These are phyloP conservation scores for Suillus fuscotomentosus DNA, from an alignment of 768 basidiomycete genomes.

Conservation along the genomic window DNA sequence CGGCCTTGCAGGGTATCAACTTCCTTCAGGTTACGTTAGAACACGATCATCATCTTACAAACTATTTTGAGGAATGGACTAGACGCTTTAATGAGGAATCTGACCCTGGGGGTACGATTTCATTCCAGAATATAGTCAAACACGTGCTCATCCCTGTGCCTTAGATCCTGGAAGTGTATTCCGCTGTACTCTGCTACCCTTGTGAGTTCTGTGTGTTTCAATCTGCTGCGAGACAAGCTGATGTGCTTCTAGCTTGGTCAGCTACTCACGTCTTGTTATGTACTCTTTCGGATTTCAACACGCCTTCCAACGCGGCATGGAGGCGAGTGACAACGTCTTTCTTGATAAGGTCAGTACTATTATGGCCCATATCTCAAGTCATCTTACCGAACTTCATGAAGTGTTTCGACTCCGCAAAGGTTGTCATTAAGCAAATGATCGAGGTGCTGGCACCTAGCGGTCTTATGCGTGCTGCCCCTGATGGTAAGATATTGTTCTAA, in stretches of 20 bases:
- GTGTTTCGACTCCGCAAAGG: constrained; percentile 72
- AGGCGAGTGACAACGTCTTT: constrained; percentile 60
- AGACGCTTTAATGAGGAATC: constrained; percentile 57
- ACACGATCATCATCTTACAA: constrained; percentile 56
- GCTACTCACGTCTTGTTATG: constrained; percentile 81
- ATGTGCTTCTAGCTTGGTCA: constrained; percentile 53
- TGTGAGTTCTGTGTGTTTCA: constrained; percentile 50
- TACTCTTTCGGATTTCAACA: constrained; percentile 86
- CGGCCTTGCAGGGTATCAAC: constrained; percentile 50
- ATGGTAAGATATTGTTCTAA: constrained; percentile 45
- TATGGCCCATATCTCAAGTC: background rate
- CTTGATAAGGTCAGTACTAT: constrained; percentile 55
- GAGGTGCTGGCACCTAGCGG: constrained; percentile 66
- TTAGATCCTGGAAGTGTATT: constrained; percentile 59
- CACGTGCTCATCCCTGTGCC: background rate
- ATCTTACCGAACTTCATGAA: constrained; percentile 21
- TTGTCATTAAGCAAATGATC: constrained; percentile 63
- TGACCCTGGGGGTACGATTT: constrained; percentile 49
- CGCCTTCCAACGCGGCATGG: constrained; percentile 69
- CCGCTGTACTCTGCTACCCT: constrained; percentile 68
- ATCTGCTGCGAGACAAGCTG: background rate
- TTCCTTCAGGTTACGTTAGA: constrained; percentile 62
- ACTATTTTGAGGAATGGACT: constrained; percentile 68
- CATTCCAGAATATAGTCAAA: background rate
- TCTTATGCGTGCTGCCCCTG: constrained; percentile 77